These are phyloP conservation scores for Epichloe sibirici DNA, from an alignment of 2,329 filamentous ascomycete species.

Conservation along the genomic window DNA sequence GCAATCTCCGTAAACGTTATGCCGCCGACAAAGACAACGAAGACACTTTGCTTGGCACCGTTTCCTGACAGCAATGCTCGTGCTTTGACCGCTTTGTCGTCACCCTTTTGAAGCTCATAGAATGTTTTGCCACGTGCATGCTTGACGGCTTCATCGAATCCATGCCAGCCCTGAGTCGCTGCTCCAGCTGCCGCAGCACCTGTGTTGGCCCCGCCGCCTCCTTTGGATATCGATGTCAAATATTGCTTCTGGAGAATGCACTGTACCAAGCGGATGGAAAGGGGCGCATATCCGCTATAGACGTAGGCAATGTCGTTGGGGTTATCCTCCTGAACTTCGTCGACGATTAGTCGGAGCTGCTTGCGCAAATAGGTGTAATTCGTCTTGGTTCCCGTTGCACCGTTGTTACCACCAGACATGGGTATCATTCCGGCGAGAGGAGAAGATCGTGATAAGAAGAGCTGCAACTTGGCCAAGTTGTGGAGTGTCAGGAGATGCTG, in stretches of 20 bases:
- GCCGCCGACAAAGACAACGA: slow-evolving; percentile 96
- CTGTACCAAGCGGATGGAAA: slow-evolving; percentile 84
- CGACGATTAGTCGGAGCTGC: slow-evolving; percentile 76
- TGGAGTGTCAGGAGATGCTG: slow-evolving; percentile 87
- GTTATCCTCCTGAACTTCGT: slow-evolving; percentile 91
- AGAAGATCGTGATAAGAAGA: slow-evolving; percentile 67
- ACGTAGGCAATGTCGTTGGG: slow-evolving; percentile 96
- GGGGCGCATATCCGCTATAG: slow-evolving; percentile 90
- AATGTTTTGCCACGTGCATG: slow-evolving; percentile 81
- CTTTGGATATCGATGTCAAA: slow-evolving; percentile 57
- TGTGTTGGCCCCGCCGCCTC: slow-evolving; percentile 31
- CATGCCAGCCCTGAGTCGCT: slow-evolving; percentile 71
- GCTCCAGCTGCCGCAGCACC: slow-evolving; percentile 30
- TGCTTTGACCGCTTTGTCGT: slow-evolving; percentile 85
- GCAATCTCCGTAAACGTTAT: slow-evolving; percentile 95
- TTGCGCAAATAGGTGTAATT: slow-evolving; percentile 87
- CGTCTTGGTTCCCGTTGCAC: slow-evolving; percentile 55
- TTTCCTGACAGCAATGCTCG: slow-evolving; percentile 72
- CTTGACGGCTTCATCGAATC: slow-evolving; percentile 86
- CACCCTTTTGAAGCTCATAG: slow-evolving; percentile 81
- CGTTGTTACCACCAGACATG: slow-evolving; percentile 43
- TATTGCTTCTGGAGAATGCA: slow-evolving; percentile 86
- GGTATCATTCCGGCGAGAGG: slow-evolving; percentile 73
- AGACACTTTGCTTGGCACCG: slow-evolving; percentile 68
- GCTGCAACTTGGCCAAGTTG: slow-evolving; percentile 76